Evolutionary conservation across 352 stramenopile genomes (phyloP).

Genomic region (Aphanomyces cochlioides): DNA sequence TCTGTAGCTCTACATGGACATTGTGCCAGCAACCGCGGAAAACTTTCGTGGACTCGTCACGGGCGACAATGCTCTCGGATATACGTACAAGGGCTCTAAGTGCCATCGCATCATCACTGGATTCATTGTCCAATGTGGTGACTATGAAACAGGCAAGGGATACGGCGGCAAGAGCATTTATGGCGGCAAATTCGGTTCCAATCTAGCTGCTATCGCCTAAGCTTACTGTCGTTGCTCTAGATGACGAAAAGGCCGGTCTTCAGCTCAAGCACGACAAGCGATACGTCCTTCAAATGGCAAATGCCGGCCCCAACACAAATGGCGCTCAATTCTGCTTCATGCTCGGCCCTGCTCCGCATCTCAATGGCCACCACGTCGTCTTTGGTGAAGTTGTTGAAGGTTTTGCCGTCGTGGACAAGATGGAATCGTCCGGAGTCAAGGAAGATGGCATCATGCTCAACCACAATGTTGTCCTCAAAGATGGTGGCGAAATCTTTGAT

Average conservation of each 20-base stretch:
- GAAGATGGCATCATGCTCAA: conserved; percentile 55
- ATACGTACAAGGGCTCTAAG: conserved; percentile 84
- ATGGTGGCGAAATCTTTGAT: conserved; percentile 64
- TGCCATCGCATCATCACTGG: conserved; percentile 96
- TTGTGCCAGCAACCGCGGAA: conserved; percentile 97
- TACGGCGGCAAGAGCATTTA: conserved; percentile 97
- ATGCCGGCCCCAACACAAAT: conserved; percentile 96
- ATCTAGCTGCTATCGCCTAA: neutral
- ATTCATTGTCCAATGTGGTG: conserved; percentile 98
- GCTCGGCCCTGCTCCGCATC: conserved; percentile 57
- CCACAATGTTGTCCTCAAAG: conserved; percentile 73
- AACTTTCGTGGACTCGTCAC: conserved; percentile 98
- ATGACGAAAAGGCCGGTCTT: conserved; percentile 44
- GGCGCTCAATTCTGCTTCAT: conserved; percentile 99
- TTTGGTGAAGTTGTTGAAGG: conserved; percentile 84
- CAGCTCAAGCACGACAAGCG: conserved; percentile 55
- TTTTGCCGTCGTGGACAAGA: conserved; percentile 78
- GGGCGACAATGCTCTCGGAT: conserved; percentile 91
- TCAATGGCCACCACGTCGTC: conserved; percentile 81
- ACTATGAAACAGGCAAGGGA: conserved; percentile 91
- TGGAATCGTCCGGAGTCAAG: conserved; percentile 64
- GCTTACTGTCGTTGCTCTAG: conserved; percentile 2
- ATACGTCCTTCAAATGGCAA: conserved; percentile 96
- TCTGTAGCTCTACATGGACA: conserved; percentile 90
- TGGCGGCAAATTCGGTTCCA: conserved; percentile 89